Conservation (phyloP, 2,329 filamentous ascomycete genomes). For the Neofusicoccum kwambonambiense region DNA sequence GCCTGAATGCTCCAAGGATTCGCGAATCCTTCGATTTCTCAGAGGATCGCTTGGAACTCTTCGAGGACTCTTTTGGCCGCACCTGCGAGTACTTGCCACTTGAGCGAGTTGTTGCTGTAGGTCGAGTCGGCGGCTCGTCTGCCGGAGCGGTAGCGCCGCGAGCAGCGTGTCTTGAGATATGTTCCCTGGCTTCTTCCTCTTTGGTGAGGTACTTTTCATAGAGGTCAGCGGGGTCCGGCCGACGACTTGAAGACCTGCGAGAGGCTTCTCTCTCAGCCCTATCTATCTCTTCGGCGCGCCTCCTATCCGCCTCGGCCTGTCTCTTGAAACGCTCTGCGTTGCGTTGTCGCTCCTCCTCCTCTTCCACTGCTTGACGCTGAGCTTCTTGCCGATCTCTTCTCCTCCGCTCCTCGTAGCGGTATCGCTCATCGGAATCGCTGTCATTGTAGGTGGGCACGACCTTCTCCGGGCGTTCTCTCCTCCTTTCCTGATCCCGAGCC, state of each 20-base stretch:
- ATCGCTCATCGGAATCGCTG: conserved; percentile 13
- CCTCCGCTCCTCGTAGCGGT: conserved; percentile 36
- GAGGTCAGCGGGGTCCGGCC: neutral
- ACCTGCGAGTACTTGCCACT: conserved; percentile 5
- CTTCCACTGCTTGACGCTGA: neutral
- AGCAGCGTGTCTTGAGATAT: neutral
- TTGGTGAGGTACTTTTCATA: conserved; percentile 2
- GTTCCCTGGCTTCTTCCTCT: conserved; percentile 4
- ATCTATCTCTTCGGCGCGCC: conserved; percentile 15
- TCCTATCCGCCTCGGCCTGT: conserved; percentile 22
- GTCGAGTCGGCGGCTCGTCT: neutral
- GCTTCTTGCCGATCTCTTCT: neutral
- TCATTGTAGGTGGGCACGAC: conserved; percentile 9
- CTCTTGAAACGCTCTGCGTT: conserved; percentile 37
- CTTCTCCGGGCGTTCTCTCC: conserved; percentile 8
- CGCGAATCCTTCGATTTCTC: conserved; percentile 6
- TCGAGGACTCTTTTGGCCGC: neutral
- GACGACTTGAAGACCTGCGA: conserved; percentile 16
- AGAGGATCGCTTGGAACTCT: conserved; percentile 4
- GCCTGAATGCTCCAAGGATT: conserved; percentile 1
- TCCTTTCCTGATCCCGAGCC: conserved; percentile 9
- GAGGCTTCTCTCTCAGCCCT: conserved; percentile 21
- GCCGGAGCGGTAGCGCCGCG: neutral
- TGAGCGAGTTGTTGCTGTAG: neutral
- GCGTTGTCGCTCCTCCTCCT: conserved; percentile 38